Conservation (phyloP, 768 basidiomycete genomes). For the Amanita muscaria region DNA sequence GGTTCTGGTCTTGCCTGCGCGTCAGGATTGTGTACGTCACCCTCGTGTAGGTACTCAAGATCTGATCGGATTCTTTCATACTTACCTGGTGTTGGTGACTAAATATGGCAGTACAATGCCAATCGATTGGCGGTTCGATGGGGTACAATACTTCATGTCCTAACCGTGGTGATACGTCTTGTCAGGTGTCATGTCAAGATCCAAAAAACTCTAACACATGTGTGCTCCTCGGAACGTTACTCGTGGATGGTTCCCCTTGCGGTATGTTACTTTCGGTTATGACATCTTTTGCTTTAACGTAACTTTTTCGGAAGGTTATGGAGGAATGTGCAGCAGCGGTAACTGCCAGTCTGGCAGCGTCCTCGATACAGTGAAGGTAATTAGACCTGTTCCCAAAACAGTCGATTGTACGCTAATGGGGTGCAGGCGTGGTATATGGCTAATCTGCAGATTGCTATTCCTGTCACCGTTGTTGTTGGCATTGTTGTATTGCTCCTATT, state of each 20-base stretch:
- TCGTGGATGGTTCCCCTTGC: constrained; percentile 80
- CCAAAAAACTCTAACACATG: constrained; percentile 54
- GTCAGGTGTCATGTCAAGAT: constrained; percentile 76
- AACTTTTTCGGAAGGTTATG: constrained; percentile 42
- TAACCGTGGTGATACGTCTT: constrained; percentile 50
- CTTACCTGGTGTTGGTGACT: constrained; percentile 14
- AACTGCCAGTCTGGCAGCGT: constrained; percentile 52
- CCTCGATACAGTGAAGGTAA: constrained; percentile 54
- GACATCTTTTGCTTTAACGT: constrained; percentile 7
- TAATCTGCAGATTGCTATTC: constrained; percentile 74
- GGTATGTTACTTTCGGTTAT: constrained; percentile 29
- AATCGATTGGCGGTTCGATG: constrained; percentile 63
- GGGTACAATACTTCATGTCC: constrained; percentile 61
- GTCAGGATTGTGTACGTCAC: constrained; percentile 69
- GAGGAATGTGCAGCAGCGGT: constrained; percentile 57
- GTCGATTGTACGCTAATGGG: constrained; percentile 2
- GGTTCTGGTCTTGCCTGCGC: constrained; percentile 68
- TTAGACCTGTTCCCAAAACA: constrained; percentile 8
- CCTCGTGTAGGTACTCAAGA: constrained; percentile 38
- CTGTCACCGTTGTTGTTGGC: constrained; percentile 65
- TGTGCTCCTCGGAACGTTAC: constrained; percentile 56
- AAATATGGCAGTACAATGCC: constrained; percentile 56
- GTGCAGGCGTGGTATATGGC: constrained; percentile 64
- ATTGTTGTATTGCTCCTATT: constrained; percentile 52
- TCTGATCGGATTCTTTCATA: constrained; percentile 7